These are phyloP conservation scores for Aspergillus diversus DNA, from an alignment of 495 filamentous ascomycete species.

Conservation along the genomic window DNA sequence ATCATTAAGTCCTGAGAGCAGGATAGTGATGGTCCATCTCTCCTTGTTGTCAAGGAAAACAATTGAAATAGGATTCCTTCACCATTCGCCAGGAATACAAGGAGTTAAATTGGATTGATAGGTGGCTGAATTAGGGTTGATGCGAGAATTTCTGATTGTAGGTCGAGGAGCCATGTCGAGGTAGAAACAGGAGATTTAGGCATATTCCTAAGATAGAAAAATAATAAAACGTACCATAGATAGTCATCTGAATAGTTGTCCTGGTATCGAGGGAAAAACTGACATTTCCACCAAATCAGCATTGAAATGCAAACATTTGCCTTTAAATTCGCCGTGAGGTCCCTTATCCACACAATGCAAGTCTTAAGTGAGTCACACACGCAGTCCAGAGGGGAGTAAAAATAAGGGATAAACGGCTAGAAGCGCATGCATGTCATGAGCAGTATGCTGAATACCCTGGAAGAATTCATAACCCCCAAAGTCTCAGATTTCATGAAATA, in stretches of 20 bases:
- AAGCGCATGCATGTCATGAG: conserved; percentile 12
- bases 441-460: conserved; percentile 4
- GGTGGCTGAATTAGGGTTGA: neutral
- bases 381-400: conserved; percentile 13
- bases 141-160: conserved; percentile 5
- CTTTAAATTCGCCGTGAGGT: neutral
- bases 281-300: conserved; percentile 1
- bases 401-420: neutral
- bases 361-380: conserved; percentile 13
- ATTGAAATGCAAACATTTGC: conserved; percentile 8
- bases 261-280: conserved; percentile 7
- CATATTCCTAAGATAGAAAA: neutral
- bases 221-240: conserved; percentile 6
- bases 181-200: neutral
- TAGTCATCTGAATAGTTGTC: neutral
- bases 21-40: too few relatives aligned
- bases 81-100: too few relatives aligned
- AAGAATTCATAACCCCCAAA: conserved; percentile 8
- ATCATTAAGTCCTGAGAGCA: too few relatives aligned
- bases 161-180: conserved; percentile 6
- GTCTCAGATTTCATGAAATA: conserved; percentile 2
- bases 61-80: too few relatives aligned
- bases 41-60: too few relatives aligned
- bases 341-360: conserved; percentile 14
- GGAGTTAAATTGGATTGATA: too few relatives aligned